Base-by-base conservation (phyloP, 768 basidiomycete genomes). In the Tulasnella sp. region DNA sequence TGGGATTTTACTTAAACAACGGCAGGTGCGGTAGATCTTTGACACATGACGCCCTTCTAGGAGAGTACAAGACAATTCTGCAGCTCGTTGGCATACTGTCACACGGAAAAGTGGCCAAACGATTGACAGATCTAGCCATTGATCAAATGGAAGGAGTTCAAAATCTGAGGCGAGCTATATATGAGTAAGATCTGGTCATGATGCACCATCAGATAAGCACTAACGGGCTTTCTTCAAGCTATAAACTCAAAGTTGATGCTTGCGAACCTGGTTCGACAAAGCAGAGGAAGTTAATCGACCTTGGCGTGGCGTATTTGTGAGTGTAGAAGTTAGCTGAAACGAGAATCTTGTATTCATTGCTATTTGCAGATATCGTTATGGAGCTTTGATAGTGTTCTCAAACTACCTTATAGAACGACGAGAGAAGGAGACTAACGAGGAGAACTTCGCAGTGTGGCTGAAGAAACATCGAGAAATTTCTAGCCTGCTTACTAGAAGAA, bases 41-140 rank as follows among this genome's bases (percentile, higher is more conserved):
- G 32, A 53, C 29, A 16, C 20, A 20, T n/a, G n/a, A n/a, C n/a
- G n/a, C n/a, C n/a, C 10, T 45, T 29, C n/a, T 55, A 92, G 92
- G 92, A 33, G 92, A 98, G 60, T 99, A 96, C 71, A 96, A 96
- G 70, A 86, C 82, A 3, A 95, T 98, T 56, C 68, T 99, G 35
- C 90, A 92, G 56, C 81, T 99, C 51, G 88, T 95, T 40, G 83
- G 88, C 4, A 83, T 96, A 9, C 74, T 96, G 27, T 84, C 86
- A 6, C 76, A 92, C 59, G 93, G 95, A 16, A 96, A 96, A 65
- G 69, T 80, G 8, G 93, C 95, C 9, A 99, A 99, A 66, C 77
- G 79, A 35, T 64, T 98, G 54, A 81, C 90, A 0, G 93, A 98
- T 63, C 70, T 77, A 20, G 89, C 84, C 1, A 79, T 95, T 58